Conservation (phyloP, 2,329 filamentous ascomycete genomes). For the Ambrosiella beaveri region DNA sequence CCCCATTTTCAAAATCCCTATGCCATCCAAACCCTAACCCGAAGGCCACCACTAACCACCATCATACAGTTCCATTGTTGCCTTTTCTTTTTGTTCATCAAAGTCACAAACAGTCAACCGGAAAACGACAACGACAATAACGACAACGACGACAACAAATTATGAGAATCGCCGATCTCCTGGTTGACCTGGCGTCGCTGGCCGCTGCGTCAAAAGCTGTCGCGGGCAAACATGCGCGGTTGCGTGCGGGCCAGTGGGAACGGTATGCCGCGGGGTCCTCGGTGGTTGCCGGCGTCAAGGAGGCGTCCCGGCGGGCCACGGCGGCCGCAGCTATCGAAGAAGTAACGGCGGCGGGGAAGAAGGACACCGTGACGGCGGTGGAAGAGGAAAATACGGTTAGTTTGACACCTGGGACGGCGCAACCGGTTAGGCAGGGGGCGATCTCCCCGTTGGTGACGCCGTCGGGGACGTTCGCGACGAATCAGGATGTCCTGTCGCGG, state of each 20-base stretch:
- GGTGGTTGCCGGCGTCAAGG: constrained; percentile 21
- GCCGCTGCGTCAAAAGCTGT: constrained; percentile 53
- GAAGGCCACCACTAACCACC: too few species aligned
- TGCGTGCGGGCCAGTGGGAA: constrained; percentile 37
- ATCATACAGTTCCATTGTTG: too few species aligned
- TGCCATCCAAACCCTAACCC: too few species aligned
- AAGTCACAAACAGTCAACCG: too few species aligned
- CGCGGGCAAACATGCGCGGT: constrained; percentile 42
- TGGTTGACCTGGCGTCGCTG: constrained; percentile 53
- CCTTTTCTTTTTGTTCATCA: too few species aligned
- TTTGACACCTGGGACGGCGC: background rate
- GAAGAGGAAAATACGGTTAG: background rate
- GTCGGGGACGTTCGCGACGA: background rate
- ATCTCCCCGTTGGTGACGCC: background rate
- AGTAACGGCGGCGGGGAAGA: background rate
- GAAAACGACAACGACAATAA: too few species aligned
- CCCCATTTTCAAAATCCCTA: too few species aligned
- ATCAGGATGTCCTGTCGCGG: constrained; percentile 3
- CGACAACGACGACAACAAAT: background rate
- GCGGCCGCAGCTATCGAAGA: background rate
- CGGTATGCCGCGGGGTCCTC: constrained; percentile 31
- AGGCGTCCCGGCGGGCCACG: constrained; percentile 7
- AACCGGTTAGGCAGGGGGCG: background rate
- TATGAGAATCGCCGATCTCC: constrained; percentile 46
- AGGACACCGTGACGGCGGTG: too few species aligned